A percentile compares a stretch with the other conserved stretches of the same genome.
phyloP scores from a whole-genome alignment of 2,329 filamentous ascomycete species.

The Nemania diffusa region DNA sequence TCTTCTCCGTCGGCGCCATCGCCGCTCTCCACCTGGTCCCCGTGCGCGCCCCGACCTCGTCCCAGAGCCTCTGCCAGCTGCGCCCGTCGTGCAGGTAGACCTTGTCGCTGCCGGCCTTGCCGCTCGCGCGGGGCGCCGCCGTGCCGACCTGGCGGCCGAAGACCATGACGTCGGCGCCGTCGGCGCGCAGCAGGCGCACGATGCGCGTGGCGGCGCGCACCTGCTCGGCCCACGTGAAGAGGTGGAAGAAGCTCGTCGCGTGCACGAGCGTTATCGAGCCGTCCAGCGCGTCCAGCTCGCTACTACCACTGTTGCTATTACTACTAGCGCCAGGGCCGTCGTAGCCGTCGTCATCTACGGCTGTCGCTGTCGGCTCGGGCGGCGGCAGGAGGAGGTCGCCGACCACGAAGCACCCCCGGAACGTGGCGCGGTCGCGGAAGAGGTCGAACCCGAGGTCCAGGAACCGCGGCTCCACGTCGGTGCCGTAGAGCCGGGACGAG shows the following conservation, averaged over 20 bases:
- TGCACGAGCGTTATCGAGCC: conserved; percentile 60
- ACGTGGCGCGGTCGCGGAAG: conserved; percentile 65
- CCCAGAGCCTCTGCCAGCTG: conserved; percentile 65
- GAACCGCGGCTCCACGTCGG: conserved; percentile 61
- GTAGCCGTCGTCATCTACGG: no score
- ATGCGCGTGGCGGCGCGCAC: conserved; percentile 57
- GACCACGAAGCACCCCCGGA: conserved; percentile 60
- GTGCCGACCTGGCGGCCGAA: conserved; percentile 64
- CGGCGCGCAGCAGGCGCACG: conserved; percentile 57
- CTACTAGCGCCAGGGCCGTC: no score
- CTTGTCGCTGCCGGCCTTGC: conserved; percentile 39
- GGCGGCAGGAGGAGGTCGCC: conserved; percentile 62
- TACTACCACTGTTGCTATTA: no score
- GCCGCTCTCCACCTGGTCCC: conserved; percentile 61
- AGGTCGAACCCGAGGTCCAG: conserved; percentile 71
- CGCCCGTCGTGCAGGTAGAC: conserved; percentile 60
- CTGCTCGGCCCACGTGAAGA: conserved; percentile 61
- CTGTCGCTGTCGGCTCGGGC: no score
- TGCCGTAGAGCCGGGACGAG: conserved; percentile 59
- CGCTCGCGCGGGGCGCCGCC: conserved; percentile 43
- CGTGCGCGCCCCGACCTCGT: conserved; percentile 61
- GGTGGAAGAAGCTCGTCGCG: conserved; percentile 61
- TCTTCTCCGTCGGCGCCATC: conserved; percentile 49
- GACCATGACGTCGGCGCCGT: conserved; percentile 58
- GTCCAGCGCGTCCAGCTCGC: conserved; percentile 48